Base-by-base conservation (phyloP, 768 basidiomycete species). In the Naganishia antarctica region DNA sequence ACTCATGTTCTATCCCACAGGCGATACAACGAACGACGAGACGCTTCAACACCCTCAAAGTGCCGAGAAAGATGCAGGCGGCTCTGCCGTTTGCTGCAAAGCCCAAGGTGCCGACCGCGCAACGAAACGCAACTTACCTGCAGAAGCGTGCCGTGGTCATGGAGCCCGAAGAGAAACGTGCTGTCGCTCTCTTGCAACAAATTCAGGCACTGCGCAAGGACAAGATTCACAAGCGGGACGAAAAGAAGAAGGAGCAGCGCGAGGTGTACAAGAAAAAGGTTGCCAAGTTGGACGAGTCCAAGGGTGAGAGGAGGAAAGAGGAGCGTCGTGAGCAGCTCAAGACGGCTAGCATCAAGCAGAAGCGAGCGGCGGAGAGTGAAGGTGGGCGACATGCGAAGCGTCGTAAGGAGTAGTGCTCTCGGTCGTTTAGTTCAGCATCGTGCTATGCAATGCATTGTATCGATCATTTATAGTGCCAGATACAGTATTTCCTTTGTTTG, bases 101-200 rank as follows among this genome's bases (percentile, higher is more conserved):
- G 78, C 90, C 92, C 21, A 89, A 88, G 77, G 75, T 87, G 40
- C 87, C 89, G 83, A 83, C 83, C 69, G 82, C 87, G 8, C 91
- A 91, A 78, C 78, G 80, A 37, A 80, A 79, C 61, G 81, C 83
- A 75, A 91, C 92, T n/a, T 96, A 98, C 78, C 78, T 97, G 74
- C 90, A 92, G 78, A 90, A 89, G 77, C 86, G 96, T 13, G 92
- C 94, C 0, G 92, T 98, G 26, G 86, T 99, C 47, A 83, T 98
- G 82, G 89, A 94, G 73, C 89, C 90, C 0, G 91, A 94, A 74
- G 96, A 98, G 81, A 91, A 88, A 82, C 88, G 85, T 74, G 93
- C 96, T 0, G 80, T 97, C 21, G 87, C 89, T 41, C 79, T 98
- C 41, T 75, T 99, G 75, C 94, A 98, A 76, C 93, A 98, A 81